phyloP scores from a whole-genome alignment of 345 rosid species.

The Bruguiera sexangula region DNA sequence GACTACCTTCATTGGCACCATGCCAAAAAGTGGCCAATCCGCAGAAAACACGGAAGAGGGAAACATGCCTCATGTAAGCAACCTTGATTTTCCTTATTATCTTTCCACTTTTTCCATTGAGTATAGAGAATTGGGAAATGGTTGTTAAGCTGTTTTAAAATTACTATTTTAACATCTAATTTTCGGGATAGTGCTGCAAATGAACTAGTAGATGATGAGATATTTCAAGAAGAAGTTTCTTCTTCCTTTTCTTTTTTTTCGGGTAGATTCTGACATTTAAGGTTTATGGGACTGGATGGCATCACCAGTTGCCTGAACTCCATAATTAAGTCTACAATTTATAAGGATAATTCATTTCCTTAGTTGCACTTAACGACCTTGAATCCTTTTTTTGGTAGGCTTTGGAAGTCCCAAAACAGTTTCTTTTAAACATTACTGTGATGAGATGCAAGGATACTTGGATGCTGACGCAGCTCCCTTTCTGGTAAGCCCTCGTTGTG shows the following conservation, averaged over 20 bases:
- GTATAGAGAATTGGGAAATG: too few species aligned
- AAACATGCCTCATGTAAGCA: slow-evolving; percentile 41
- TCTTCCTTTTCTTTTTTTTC: too few species aligned
- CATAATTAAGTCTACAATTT: neutral
- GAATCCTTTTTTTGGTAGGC: slow-evolving; percentile 31
- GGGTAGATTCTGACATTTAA: neutral
- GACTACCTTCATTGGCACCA: slow-evolving; percentile 49
- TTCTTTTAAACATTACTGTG: slow-evolving; percentile 33
- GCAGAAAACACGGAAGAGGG: slow-evolving; percentile 33
- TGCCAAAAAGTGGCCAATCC: slow-evolving; percentile 27
- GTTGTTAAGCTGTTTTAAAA: neutral
- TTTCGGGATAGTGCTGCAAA: too few species aligned
- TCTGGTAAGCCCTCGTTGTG: slow-evolving; percentile 19
- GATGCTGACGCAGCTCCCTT: slow-evolving; percentile 36
- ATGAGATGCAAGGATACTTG: slow-evolving; percentile 28
- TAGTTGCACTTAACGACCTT: neutral
- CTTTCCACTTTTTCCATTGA: neutral
- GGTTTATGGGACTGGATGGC: neutral
- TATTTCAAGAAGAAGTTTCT: neutral
- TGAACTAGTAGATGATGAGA: too few species aligned
- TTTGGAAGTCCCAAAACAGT: slow-evolving; percentile 44
- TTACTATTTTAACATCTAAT: neutral
- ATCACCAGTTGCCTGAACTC: neutral
- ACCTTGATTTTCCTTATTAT: slow-evolving; percentile 11
- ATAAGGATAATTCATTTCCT: neutral